Evolutionary conservation across 768 basidiomycete genomes (phyloP), one percentile per base, ranked within the genome.

Genomic region (Dictyophora rubrovolvata): DNA sequence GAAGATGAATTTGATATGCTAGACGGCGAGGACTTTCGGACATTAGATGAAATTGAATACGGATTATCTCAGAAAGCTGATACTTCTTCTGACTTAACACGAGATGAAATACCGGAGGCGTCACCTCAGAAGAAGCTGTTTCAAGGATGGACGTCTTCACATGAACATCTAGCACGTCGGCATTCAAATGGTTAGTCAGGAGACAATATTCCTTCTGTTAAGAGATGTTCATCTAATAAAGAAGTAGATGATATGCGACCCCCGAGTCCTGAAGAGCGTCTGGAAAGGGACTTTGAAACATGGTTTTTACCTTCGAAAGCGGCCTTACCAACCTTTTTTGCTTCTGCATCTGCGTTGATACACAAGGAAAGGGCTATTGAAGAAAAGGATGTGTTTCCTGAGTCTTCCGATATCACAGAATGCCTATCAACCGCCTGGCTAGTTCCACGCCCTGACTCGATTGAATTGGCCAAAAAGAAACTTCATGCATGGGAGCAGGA

Each of bases 1-100:
- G 85, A 85, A 61, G 72, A 76, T 50, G 77, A 78, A 62, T 65
- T 80, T 21, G 70, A 62, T 7, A 78, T 78, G 20, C 66, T 82
- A 55, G 85, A 77, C 54, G 77, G 80, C 60, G 77, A 81, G 35
- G 79, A 84, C 56, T 66, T 86, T 11, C 70, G 72, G 36, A 82
- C 79, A 3, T 77, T 82, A 49, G 82, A 84, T 65, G 72, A 72
- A 37, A 66, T 83, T 11, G 78, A 84, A 28, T 70, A 72, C 5
- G 69, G 65, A 50, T 69, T 80, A 1, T 77, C 79, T 5, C 79
- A 80, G 50, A 56, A 36, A 7, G 7, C 17, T 22, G 11, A 12
- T 9, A n/a, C 42, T 42, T 42, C n/a, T n/a, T 42, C 42, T 42
- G 42, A 42, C 4, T 12, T 42, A 28, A 28, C 28, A 3, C 7